These are phyloP conservation scores for bread wheat (Triticum aestivum) DNA, from an alignment of 176 grass and related monocot genomes.

Conservation along the genomic window DNA sequence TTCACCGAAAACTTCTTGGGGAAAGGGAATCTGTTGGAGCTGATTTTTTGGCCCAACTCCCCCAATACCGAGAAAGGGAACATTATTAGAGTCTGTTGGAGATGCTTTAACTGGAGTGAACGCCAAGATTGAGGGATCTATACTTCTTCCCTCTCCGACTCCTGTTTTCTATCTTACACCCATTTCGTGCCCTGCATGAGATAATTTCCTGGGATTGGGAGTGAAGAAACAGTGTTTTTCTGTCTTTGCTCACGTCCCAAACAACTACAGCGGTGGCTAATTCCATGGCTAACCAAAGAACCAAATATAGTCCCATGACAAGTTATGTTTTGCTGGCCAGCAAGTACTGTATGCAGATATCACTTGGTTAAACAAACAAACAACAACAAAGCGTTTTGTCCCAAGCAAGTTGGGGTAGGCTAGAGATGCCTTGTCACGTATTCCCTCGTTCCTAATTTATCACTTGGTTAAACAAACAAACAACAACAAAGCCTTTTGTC, in stretches of 20 bases:
- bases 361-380: background rate
- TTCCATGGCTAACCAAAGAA: background rate
- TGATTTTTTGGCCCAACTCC: no score
- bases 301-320: background rate
- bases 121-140: conserved; percentile 2
- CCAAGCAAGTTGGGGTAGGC: no score
- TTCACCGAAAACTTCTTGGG: no score
- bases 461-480: no score
- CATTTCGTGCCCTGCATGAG: background rate
- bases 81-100: no score
- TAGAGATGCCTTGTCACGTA: no score
- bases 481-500: no score
- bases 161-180: background rate
- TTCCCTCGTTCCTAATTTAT: no score
- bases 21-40: no score
- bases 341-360: background rate
- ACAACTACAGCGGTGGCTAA: conserved; percentile 10
- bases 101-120: background rate
- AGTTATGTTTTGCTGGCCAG: background rate
- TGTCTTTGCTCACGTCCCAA: background rate
- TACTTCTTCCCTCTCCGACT: background rate
- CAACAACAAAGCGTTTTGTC: no score
- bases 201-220: background rate
- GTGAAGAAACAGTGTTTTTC: background rate
- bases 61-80: no score